Percentiles rank a stretch among this genome's conserved stretches.
Evolutionary conservation across 2,329 filamentous ascomycete species (phyloP).

Genomic region (Byssochlamys sp.): DNA sequence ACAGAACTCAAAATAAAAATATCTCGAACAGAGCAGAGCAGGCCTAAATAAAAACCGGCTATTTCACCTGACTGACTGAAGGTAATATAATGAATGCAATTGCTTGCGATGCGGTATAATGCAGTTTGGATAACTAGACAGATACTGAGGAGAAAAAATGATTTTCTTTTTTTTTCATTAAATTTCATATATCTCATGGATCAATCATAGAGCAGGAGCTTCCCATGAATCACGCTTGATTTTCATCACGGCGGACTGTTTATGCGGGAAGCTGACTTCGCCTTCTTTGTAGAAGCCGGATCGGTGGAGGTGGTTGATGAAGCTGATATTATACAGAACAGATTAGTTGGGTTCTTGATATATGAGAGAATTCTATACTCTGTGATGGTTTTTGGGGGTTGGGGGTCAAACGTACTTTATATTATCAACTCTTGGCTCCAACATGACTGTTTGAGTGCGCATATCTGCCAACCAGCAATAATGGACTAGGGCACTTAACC

Average conservation of each 20-base stretch:
- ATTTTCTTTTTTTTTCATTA: too few species aligned
- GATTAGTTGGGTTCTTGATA: constrained; percentile 5
- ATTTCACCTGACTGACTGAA: too few species aligned
- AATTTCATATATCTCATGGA: not conserved
- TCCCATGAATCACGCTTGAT: constrained; percentile 72
- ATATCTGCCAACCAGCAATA: constrained; percentile 69
- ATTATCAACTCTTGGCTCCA: constrained; percentile 90
- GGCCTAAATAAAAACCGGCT: too few species aligned
- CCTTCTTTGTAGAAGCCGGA: constrained; percentile 77
- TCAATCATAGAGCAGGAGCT: constrained; percentile 51
- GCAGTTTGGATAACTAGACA: too few species aligned
- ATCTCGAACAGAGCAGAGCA: too few species aligned
- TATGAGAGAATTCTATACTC: not conserved
- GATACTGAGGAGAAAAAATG: too few species aligned
- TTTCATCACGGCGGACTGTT: constrained; percentile 79
- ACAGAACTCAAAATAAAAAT: too few species aligned
- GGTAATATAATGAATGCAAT: too few species aligned
- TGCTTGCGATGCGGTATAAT: too few species aligned
- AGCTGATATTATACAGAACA: constrained; percentile 34
- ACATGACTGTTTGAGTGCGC: constrained; percentile 69
- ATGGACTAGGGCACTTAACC: constrained; percentile 81
- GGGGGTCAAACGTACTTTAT: constrained; percentile 54
- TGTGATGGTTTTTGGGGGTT: too few species aligned
- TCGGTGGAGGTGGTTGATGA: constrained; percentile 60
- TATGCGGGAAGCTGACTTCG: constrained; percentile 80